phyloP scores from a whole-genome alignment of 202 grass and related monocot genomes.

The Digitaria exilis region DNA sequence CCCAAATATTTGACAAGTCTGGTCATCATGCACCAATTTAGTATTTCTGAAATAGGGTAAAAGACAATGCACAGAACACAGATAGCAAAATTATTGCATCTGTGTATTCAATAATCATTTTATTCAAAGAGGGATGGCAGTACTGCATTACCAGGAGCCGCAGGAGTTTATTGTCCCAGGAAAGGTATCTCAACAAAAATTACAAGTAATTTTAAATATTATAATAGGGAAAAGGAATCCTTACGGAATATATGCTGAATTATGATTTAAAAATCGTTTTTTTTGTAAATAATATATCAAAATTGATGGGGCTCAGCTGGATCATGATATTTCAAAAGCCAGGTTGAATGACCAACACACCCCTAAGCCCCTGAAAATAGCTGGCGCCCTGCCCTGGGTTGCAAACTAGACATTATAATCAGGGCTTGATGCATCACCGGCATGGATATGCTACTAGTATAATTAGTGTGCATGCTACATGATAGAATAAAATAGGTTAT shows the following conservation, averaged over 20 bases:
- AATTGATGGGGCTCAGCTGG: not conserved
- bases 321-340: not conserved
- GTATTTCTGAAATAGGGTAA: not conserved
- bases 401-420: not conserved
- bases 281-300: not conserved
- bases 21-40: not conserved
- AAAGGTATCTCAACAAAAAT: not conserved
- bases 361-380: not conserved
- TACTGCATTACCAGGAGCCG: not conserved
- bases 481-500: not conserved
- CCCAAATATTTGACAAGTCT: not conserved
- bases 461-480: not conserved
- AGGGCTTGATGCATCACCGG: not conserved
- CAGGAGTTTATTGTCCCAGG: not conserved
- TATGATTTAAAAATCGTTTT: not conserved
- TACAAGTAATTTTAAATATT: not conserved
- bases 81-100: not conserved
- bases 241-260: not conserved
- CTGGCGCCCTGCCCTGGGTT: not conserved
- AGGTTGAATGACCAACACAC: not conserved
- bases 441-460: not conserved
- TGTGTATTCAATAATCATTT: not conserved
- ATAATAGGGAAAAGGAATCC: not conserved
- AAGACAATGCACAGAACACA: not conserved
- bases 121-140: not conserved